These are phyloP conservation scores for Camelina laxa DNA, from an alignment of 345 rosid species.

Conservation along the genomic window DNA sequence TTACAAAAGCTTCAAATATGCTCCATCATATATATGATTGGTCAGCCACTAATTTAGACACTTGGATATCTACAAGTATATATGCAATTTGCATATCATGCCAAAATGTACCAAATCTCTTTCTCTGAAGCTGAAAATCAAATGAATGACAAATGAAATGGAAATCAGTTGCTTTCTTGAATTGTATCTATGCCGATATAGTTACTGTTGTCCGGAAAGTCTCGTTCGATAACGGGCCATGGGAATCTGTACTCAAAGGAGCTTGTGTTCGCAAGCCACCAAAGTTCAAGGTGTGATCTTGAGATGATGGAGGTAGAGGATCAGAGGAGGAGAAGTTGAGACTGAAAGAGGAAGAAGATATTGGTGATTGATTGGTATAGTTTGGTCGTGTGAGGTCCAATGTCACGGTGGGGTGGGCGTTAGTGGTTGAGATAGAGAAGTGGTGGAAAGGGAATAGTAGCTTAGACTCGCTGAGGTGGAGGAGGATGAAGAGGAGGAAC, in stretches of 20 bases:
- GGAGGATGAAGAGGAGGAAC: slow-evolving; percentile 42
- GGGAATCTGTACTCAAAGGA: slow-evolving; percentile 32
- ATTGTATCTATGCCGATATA: background rate
- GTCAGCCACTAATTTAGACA: background rate
- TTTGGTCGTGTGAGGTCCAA: slow-evolving; percentile 63
- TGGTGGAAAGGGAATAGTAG: slow-evolving; percentile 41
- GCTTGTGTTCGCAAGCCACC: slow-evolving; percentile 35
- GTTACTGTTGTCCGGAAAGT: slow-evolving; percentile 26
- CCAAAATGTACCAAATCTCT: background rate
- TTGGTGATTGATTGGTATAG: slow-evolving; percentile 39
- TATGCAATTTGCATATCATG: slow-evolving; percentile 10
- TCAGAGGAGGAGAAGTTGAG: slow-evolving; percentile 50
- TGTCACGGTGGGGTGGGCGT: slow-evolving; percentile 67
- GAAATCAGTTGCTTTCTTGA: background rate
- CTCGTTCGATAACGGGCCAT: slow-evolving; percentile 33
- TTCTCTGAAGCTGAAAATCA: background rate
- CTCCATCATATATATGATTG: slow-evolving; percentile 15
- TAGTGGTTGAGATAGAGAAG: slow-evolving; percentile 54
- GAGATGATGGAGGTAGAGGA: slow-evolving; percentile 30
- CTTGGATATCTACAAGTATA: slow-evolving; percentile 21
- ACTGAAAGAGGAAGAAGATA: slow-evolving; percentile 38
- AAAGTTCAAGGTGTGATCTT: slow-evolving; percentile 36
- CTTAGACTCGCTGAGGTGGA: slow-evolving; percentile 34
- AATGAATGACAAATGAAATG: slow-evolving; percentile 11
- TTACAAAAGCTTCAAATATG: slow-evolving; percentile 7